These are phyloP conservation scores for Pterocarpus macrocarpus DNA, from an alignment of 306 rosid genomes.

Conservation along the genomic window DNA sequence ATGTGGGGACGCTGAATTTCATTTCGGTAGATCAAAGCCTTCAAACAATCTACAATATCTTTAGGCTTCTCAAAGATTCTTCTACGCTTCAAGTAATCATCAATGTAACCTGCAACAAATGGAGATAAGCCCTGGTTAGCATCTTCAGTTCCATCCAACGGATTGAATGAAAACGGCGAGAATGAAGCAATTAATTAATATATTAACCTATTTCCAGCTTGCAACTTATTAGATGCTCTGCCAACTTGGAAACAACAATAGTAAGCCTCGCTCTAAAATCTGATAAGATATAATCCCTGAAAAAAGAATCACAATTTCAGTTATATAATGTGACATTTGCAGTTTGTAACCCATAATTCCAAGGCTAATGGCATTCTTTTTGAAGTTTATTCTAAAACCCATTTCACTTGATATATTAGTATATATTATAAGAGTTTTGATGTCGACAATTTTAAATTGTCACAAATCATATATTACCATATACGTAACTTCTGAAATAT, in stretches of 20 bases:
- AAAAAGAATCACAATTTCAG: not conserved
- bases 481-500: too few species aligned
- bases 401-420: too few species aligned
- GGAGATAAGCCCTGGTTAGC: not conserved
- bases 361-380: not conserved
- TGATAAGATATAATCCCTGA: constrained; percentile 38
- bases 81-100: not conserved
- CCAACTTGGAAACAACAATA: not conserved
- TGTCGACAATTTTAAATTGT: too few species aligned
- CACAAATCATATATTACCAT: too few species aligned
- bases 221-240: not conserved
- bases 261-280: not conserved
- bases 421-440: too few species aligned
- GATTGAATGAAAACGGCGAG: not conserved
- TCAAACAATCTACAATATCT: constrained; percentile 45
- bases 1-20: constrained; percentile 23
- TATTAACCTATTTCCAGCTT: constrained; percentile 31
- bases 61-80: constrained; percentile 33
- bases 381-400: not conserved
- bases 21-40: constrained; percentile 37
- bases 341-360: not conserved
- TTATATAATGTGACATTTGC: not conserved
- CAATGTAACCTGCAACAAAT: constrained; percentile 27
- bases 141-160: not conserved
- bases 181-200: not conserved